These are phyloP conservation scores for Annulohypoxylon moriforme DNA, from an alignment of 495 filamentous ascomycete species.

Conservation along the genomic window DNA sequence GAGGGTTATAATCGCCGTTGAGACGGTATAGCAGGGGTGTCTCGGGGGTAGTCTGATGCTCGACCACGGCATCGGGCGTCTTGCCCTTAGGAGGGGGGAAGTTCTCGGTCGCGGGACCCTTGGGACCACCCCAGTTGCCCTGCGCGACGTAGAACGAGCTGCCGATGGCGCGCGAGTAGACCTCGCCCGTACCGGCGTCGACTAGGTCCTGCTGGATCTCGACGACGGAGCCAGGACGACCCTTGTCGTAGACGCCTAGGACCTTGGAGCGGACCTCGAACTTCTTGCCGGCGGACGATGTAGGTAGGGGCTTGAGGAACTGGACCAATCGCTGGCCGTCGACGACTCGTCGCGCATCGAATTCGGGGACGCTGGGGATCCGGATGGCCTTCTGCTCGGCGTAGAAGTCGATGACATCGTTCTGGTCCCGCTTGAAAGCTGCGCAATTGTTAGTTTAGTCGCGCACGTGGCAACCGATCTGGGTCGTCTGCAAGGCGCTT, in stretches of 20 bases:
- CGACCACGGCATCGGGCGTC: constrained; percentile 78
- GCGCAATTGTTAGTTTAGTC: constrained; percentile 12
- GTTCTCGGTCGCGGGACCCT: constrained; percentile 79
- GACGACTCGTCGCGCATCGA: constrained; percentile 78
- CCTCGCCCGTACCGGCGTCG: constrained; percentile 73
- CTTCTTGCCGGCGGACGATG: constrained; percentile 73
- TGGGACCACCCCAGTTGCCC: constrained; percentile 91
- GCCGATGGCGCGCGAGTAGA: constrained; percentile 74
- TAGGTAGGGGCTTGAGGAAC: constrained; percentile 80
- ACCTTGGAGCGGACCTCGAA: constrained; percentile 85
- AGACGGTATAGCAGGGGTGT: constrained; percentile 82
- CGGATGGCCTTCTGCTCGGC: constrained; percentile 65
- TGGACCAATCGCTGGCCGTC: constrained; percentile 87
- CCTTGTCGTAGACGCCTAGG: constrained; percentile 91
- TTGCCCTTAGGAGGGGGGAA: constrained; percentile 78
- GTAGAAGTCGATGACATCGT: constrained; percentile 91
- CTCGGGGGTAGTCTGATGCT: constrained; percentile 73
- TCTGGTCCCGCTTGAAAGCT: constrained; percentile 83
- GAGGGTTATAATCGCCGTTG: constrained; percentile 92
- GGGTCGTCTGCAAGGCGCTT: constrained; percentile 32
- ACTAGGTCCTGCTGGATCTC: constrained; percentile 84
- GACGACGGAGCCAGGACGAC: constrained; percentile 82
- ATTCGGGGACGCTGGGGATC: constrained; percentile 81
- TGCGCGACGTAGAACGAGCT: constrained; percentile 85
- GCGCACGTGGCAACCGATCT: not conserved